Evolutionary conservation across 1,139 yeast species (phyloP).

Genomic region (Groenewaldozyma sp.): DNA sequence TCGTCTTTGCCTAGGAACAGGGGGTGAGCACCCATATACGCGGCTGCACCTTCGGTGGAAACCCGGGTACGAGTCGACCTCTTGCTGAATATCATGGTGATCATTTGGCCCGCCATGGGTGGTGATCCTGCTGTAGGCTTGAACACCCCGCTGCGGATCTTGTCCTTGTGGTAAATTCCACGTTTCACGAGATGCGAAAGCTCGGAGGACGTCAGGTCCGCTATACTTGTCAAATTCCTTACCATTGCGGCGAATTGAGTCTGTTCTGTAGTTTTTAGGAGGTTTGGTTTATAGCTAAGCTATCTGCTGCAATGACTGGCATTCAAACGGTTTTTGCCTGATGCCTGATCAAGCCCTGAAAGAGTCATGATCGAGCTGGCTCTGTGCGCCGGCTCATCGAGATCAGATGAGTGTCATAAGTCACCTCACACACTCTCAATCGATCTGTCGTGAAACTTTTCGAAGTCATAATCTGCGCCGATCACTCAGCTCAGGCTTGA

Average conservation of each 20-base stretch:
- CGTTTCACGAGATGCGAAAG: constrained; percentile 51
- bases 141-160: constrained; percentile 24
- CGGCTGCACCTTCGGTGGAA: constrained; percentile 89
- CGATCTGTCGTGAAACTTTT: no score
- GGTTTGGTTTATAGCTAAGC: no score
- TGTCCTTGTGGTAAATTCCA: constrained; percentile 24
- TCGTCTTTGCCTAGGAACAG: constrained; percentile 95
- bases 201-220: constrained; percentile 64
- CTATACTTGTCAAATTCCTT: constrained; percentile 73
- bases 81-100: constrained; percentile 77
- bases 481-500: no score
- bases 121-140: constrained; percentile 19
- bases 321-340: no score
- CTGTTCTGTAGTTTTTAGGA: no score
- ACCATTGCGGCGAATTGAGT: background rate
- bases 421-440: no score
- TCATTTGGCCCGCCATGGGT: constrained; percentile 66
- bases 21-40: constrained; percentile 91
- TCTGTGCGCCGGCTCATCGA: no score
- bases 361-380: no score
- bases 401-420: no score
- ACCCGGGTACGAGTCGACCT: constrained; percentile 93
- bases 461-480: no score
- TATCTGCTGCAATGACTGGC: no score
- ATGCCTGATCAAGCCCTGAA: no score